These are phyloP conservation scores for Candida qinlingensis DNA, from an alignment of 805 yeast species.

Conservation along the genomic window DNA sequence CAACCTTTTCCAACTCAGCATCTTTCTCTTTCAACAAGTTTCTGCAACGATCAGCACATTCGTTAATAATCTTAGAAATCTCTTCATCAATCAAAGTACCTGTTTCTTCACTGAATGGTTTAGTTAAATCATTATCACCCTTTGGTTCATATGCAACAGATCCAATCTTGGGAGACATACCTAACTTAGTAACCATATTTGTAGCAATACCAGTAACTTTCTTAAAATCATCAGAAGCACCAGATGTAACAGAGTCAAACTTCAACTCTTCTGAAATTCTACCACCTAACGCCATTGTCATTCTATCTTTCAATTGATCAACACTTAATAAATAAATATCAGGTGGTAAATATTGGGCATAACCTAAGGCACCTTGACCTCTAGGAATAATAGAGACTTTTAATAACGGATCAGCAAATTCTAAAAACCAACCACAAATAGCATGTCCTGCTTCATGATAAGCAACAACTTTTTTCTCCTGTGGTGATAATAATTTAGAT, in stretches of 20 bases:
- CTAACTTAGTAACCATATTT: conserved; percentile 86
- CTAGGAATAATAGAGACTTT: conserved; percentile 96
- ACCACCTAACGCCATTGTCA: conserved; percentile 97
- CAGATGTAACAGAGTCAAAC: conserved; percentile 88
- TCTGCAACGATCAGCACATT: conserved; percentile 68
- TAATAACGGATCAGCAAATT: conserved; percentile 86
- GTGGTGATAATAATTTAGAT: conserved; percentile 73
- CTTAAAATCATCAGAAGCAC: conserved; percentile 95
- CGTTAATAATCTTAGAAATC: conserved; percentile 70
- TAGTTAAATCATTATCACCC: conserved; percentile 62
- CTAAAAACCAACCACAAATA: conserved; percentile 92
- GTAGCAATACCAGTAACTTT: conserved; percentile 93
- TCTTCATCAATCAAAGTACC: conserved; percentile 78
- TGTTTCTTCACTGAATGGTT: conserved; percentile 88
- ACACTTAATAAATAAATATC: conserved; percentile 78
- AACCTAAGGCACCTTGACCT: conserved; percentile 95
- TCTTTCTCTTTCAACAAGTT: conserved; percentile 62
- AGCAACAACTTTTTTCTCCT: conserved; percentile 87
- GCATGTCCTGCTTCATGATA: conserved; percentile 99
- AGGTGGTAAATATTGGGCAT: conserved; percentile 95
- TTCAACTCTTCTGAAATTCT: conserved; percentile 94
- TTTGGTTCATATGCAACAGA: conserved; percentile 63
- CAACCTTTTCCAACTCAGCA: conserved; percentile 78
- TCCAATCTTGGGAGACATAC: conserved; percentile 90
- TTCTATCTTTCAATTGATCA: conserved; percentile 77